phyloP scores from a whole-genome alignment of 1,284 basidiomycete species.

The Quambalaria eucalypti region DNA sequence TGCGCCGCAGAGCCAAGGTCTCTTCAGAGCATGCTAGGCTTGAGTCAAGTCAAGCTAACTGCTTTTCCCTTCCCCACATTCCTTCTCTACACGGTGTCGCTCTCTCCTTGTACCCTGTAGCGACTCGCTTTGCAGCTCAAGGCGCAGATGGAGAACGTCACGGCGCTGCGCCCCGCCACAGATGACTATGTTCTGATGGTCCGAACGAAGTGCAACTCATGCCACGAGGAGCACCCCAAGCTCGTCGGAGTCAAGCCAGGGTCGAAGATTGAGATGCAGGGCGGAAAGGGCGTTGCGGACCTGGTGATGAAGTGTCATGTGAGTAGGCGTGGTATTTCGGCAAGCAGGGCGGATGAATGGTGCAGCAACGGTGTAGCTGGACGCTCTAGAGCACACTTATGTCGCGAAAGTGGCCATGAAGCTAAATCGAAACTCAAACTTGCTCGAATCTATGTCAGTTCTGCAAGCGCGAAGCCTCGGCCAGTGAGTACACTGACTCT shows the following conservation, averaged over 20 bases:
- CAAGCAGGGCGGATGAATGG: not conserved
- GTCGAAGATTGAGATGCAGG: slow-evolving; percentile 32
- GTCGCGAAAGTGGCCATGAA: too few species aligned
- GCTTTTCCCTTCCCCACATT: too few species aligned
- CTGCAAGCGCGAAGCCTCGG: slow-evolving; percentile 32
- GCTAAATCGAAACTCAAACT: too few species aligned
- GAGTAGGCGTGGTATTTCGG: not conserved
- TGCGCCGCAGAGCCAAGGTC: too few species aligned
- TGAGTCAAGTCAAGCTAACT: too few species aligned
- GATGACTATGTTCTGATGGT: slow-evolving; percentile 35
- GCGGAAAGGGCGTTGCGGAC: slow-evolving; percentile 33
- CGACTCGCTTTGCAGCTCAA: slow-evolving; percentile 34
- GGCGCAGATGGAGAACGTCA: slow-evolving; percentile 37
- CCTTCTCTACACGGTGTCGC: too few species aligned
- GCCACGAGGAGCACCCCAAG: slow-evolving; percentile 40
- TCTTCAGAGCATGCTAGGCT: too few species aligned
- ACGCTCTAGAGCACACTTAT: too few species aligned
- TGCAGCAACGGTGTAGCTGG: not conserved
- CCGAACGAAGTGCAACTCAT: slow-evolving; percentile 36
- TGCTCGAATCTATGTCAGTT: slow-evolving; percentile 15
- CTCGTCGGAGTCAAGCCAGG: slow-evolving; percentile 25
- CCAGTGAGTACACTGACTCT: slow-evolving; percentile 12
- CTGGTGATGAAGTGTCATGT: slow-evolving; percentile 33
- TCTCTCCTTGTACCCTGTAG: too few species aligned
- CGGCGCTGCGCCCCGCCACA: slow-evolving; percentile 22